Percentiles rank a stretch among this genome's conserved stretches.
Evolutionary conservation across 768 basidiomycete species (phyloP).

Genomic region (Auriscalpium microsporum): DNA sequence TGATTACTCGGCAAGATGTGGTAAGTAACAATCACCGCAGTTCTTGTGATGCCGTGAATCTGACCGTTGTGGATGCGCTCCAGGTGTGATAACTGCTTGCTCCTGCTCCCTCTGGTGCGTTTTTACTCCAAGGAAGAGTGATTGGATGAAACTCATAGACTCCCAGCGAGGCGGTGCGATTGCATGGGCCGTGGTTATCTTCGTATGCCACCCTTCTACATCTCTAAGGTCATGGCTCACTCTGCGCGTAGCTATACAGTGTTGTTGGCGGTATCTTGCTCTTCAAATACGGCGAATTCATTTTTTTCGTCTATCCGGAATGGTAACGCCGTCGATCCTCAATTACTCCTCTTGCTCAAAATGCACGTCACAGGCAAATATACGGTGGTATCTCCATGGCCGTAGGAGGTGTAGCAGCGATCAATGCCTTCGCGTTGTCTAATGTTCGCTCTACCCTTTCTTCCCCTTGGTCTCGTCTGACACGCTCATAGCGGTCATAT

Average conservation of each 20-base stretch:
- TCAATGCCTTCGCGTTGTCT: slow-evolving; percentile 51
- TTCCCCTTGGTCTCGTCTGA: slow-evolving; percentile 7
- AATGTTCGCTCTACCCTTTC: slow-evolving; percentile 34
- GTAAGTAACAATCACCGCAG: neutral
- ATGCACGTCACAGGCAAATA: slow-evolving; percentile 40
- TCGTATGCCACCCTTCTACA: slow-evolving; percentile 31
- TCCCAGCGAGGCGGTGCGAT: slow-evolving; percentile 61
- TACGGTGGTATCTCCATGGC: slow-evolving; percentile 59
- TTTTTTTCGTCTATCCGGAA: slow-evolving; percentile 60
- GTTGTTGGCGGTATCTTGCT: slow-evolving; percentile 58
- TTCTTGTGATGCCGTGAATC: too few species aligned
- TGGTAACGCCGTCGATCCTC: slow-evolving; percentile 32
- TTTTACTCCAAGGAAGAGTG: slow-evolving; percentile 2
- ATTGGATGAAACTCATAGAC: slow-evolving; percentile 3
- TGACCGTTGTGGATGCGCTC: neutral
- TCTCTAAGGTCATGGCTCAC: neutral
- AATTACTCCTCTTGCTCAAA: neutral
- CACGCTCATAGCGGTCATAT: slow-evolving; percentile 48
- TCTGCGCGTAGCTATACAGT: slow-evolving; percentile 46
- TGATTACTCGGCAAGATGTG: neutral
- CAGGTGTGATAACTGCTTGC: slow-evolving; percentile 77
- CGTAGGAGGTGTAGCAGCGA: slow-evolving; percentile 40
- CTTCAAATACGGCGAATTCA: slow-evolving; percentile 49
- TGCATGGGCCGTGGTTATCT: slow-evolving; percentile 56
- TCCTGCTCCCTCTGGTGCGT: slow-evolving; percentile 63